These are phyloP conservation scores for Miscanthus sacchariflorus DNA, from an alignment of 202 grass and related monocot species.

Conservation along the genomic window DNA sequence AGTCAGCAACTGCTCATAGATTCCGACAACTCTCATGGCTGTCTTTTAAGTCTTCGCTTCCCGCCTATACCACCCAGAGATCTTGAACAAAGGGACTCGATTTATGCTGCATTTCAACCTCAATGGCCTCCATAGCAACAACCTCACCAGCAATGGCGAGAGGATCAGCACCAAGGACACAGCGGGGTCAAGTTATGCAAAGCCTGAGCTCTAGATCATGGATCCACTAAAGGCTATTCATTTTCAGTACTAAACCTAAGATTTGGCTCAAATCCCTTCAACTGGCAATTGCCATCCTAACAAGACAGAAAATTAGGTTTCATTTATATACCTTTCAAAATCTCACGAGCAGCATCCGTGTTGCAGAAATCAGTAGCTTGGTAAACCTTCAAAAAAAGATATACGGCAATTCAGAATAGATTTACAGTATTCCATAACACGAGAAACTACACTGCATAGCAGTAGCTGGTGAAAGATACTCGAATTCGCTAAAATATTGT, in stretches of 20 bases:
- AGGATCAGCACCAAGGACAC: background rate
- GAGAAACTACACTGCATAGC: background rate
- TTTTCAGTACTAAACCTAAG: background rate
- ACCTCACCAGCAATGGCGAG: background rate
- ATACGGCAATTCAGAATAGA: slow-evolving; percentile 39
- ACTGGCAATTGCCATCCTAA: slow-evolving; percentile 5
- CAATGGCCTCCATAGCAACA: background rate
- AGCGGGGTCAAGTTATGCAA: background rate
- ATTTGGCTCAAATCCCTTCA: background rate
- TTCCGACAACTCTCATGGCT: background rate
- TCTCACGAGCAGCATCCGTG: slow-evolving; percentile 54
- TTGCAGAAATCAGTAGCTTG: slow-evolving; percentile 56
- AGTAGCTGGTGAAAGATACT: slow-evolving; percentile 9
- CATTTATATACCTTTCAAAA: slow-evolving; percentile 57
- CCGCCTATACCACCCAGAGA: background rate
- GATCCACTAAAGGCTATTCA: slow-evolving; percentile 3
- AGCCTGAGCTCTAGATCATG: background rate
- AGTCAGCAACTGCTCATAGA: background rate
- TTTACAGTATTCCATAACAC: background rate
- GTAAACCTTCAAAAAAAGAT: slow-evolving; percentile 44
- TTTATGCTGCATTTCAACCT: slow-evolving; percentile 13
- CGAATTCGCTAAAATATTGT: slow-evolving; percentile 15
- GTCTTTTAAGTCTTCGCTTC: background rate
- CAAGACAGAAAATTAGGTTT: slow-evolving; percentile 18
- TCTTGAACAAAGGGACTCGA: background rate